Evolutionary conservation across 2,329 filamentous ascomycete species (phyloP).

Genomic region (Fusarium lateritium): DNA sequence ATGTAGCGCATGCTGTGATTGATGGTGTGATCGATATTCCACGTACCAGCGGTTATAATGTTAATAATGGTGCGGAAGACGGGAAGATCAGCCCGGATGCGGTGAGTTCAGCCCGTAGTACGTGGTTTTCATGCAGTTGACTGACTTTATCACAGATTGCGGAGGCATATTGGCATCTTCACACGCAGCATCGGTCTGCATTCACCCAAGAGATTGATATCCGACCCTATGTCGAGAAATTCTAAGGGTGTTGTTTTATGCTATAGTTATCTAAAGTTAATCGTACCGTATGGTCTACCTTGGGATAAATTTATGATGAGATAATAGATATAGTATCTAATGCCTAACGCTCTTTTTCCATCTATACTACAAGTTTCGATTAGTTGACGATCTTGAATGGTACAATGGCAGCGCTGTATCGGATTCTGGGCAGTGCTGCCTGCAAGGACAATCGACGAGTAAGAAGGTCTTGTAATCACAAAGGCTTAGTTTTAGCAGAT

Average conservation of each 20-base stretch:
- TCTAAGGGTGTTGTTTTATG: slow-evolving; percentile 58
- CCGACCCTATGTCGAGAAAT: slow-evolving; percentile 87
- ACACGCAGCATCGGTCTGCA: slow-evolving; percentile 82
- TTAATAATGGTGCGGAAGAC: slow-evolving; percentile 64
- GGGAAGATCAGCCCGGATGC: slow-evolving; percentile 81
- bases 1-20: slow-evolving; percentile 86
- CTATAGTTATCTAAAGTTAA: too few species aligned
- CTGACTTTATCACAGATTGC: slow-evolving; percentile 74
- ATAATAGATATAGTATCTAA: too few species aligned
- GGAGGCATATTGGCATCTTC: slow-evolving; percentile 87
- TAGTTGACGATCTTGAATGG: too few species aligned
- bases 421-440: too few species aligned
- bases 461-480: too few species aligned
- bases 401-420: too few species aligned
- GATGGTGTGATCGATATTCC: slow-evolving; percentile 90
- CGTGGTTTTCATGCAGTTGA: background rate
- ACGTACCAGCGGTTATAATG: slow-evolving; percentile 68
- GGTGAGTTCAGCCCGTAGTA: slow-evolving; percentile 63
- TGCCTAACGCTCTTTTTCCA: too few species aligned
- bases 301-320: too few species aligned
- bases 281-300: too few species aligned
- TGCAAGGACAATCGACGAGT: too few species aligned
- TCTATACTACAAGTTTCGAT: too few species aligned
- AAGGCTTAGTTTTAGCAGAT: too few species aligned
- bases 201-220: slow-evolving; percentile 89